These are phyloP conservation scores for Sisymbrium irio DNA, from an alignment of 345 rosid species.

Conservation along the genomic window DNA sequence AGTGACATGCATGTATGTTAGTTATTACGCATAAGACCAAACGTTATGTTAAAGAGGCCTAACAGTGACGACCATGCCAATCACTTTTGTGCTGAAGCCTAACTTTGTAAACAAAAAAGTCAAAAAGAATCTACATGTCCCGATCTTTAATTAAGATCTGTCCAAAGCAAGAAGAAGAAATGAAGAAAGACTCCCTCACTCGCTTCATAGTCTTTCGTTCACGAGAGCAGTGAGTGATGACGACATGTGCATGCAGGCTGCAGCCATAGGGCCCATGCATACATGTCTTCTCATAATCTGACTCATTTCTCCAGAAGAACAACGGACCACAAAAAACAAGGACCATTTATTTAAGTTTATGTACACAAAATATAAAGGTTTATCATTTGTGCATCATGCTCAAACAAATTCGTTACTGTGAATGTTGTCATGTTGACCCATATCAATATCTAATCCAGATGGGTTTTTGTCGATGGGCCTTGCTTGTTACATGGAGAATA, in stretches of 20 bases:
- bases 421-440: too few species aligned
- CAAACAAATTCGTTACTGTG: too few species aligned
- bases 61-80: neutral
- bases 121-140: neutral
- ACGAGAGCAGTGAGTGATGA: neutral
- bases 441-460: neutral
- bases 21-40: neutral
- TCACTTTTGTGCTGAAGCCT: neutral
- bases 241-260: neutral
- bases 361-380: neutral
- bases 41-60: neutral
- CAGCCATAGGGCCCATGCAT: too few species aligned
- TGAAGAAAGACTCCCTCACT: neutral
- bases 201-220: neutral
- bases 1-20: neutral
- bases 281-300: neutral
- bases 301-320: neutral
- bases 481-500: too few species aligned
- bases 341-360: neutral
- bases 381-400: neutral
- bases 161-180: neutral
- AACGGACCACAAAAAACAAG: neutral
- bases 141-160: neutral
- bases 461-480: too few species aligned
- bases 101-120: neutral